Conservation (phyloP, 192 early-diverging fungal species). For the Mortierella antarctica region DNA sequence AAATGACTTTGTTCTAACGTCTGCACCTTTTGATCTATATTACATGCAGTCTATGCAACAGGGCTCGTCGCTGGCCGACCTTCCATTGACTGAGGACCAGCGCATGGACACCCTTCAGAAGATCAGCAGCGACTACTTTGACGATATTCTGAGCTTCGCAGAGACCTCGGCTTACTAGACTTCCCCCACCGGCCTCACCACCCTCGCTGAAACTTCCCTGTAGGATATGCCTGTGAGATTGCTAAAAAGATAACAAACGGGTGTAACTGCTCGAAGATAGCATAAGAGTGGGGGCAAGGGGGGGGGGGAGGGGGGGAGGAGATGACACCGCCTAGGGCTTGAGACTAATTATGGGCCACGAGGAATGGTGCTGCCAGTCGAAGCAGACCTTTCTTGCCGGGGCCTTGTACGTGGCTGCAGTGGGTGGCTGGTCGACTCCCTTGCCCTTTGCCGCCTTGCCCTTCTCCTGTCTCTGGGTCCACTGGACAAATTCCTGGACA, state of each 20-base stretch:
- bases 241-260: not conserved
- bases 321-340: not conserved
- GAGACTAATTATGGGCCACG: conserved; percentile 42
- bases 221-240: too few species aligned
- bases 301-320: too few species aligned
- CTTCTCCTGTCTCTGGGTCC: not conserved
- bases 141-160: conserved; percentile 34
- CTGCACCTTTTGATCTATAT: not conserved
- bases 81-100: conserved; percentile 35
- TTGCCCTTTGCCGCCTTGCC: conserved; percentile 1
- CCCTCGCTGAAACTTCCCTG: not conserved
- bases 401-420: conserved; percentile 2
- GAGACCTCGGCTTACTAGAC: conserved; percentile 27
- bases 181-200: too few species aligned
- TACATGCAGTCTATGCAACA: conserved; percentile 25
- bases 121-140: conserved; percentile 48
- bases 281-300: too few species aligned
- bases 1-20: not conserved
- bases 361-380: conserved; percentile 47
- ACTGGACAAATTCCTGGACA: conserved; percentile 5
- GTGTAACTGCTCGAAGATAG: too few species aligned
- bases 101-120: conserved; percentile 37
- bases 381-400: conserved; percentile 10
- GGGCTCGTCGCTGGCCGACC: conserved; percentile 9
- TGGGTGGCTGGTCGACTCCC: not conserved